These are phyloP conservation scores for Xerocomus spinulosus DNA, from an alignment of 768 basidiomycete genomes.

Conservation along the genomic window DNA sequence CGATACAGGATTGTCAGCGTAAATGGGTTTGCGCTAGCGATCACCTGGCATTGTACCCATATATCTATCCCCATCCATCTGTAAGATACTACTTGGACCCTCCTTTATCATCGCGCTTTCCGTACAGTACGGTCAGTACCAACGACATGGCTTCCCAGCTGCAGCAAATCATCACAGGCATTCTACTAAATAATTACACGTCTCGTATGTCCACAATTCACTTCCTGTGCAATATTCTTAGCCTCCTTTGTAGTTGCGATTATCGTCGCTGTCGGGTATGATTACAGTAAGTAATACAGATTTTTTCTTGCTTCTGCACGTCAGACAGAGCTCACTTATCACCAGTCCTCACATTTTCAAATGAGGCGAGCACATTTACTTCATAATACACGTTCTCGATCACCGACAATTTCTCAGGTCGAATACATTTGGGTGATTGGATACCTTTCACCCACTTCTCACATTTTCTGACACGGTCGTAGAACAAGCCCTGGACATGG, in stretches of 20 bases:
- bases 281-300: background rate
- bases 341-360: background rate
- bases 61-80: too few relatives aligned
- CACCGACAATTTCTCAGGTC: background rate
- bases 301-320: background rate
- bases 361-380: background rate
- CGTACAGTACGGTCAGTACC: too few relatives aligned
- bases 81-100: too few relatives aligned
- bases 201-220: background rate
- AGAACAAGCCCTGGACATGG: background rate
- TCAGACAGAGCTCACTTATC: background rate
- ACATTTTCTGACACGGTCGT: background rate
- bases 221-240: background rate
- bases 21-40: too few relatives aligned
- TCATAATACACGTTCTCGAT: background rate
- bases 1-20: too few relatives aligned
- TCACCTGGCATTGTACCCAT: too few relatives aligned
- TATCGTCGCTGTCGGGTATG: background rate
- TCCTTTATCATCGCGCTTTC: too few relatives aligned
- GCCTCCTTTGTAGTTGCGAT: background rate
- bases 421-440: background rate
- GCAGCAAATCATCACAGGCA: background rate
- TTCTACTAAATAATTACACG: background rate
- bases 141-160: background rate
- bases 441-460: background rate